phyloP scores from a whole-genome alignment of 805 yeast genomes.

The Starmerella floricola region DNA sequence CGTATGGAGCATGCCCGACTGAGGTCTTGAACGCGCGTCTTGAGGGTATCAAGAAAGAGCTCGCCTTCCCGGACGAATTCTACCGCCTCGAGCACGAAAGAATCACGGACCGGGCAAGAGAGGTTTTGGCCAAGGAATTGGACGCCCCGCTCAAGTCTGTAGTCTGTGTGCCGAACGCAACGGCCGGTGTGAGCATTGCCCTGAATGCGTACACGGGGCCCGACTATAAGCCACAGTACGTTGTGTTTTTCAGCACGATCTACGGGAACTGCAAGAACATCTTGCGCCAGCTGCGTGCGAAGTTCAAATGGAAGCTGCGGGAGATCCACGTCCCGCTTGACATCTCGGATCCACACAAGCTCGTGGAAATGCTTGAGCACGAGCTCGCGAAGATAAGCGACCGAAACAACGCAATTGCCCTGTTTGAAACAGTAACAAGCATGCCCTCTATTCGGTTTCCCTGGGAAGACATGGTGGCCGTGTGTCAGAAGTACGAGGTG shows the following conservation, averaged over 20 bases:
- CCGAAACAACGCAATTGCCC: constrained; percentile 28
- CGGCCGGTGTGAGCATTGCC: constrained; percentile 46
- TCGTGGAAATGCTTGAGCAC: constrained; percentile 27
- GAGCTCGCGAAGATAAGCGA: too few relatives aligned
- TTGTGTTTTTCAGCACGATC: constrained; percentile 39
- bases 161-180: constrained; percentile 49
- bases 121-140: constrained; percentile 34
- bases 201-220: constrained; percentile 40
- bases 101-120: constrained; percentile 23
- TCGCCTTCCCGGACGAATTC: constrained; percentile 39
- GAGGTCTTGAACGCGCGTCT: constrained; percentile 35
- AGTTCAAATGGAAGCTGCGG: constrained; percentile 25
- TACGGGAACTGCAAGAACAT: constrained; percentile 48
- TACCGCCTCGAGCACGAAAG: constrained; percentile 26
- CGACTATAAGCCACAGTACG: constrained; percentile 36
- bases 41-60: constrained; percentile 26
- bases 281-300: constrained; percentile 24
- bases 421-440: constrained; percentile 48
- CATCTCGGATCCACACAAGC: constrained; percentile 37
- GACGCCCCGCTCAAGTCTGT: constrained; percentile 38
- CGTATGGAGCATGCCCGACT: constrained; percentile 47
- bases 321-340: constrained; percentile 31
- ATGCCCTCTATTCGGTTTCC: constrained; percentile 56
- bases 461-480: constrained; percentile 35
- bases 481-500: constrained; percentile 38